These are phyloP conservation scores for Quaeritorhiza haematococci DNA, from an alignment of 371 early-diverging fungal genomes.

Conservation along the genomic window DNA sequence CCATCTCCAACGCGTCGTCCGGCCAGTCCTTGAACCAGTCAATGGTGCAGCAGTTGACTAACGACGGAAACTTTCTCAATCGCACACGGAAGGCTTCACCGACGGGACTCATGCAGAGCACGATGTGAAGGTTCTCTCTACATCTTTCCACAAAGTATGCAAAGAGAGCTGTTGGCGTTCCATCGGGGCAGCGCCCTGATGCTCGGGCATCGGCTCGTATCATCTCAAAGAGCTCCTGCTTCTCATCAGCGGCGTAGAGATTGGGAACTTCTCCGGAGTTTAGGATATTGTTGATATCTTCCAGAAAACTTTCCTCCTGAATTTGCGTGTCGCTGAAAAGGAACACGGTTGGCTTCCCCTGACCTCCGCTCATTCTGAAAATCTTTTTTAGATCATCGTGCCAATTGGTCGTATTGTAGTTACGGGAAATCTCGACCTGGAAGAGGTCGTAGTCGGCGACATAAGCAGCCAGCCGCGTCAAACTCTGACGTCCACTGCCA, in stretches of 20 bases:
- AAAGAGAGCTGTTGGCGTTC: conserved; percentile 37
- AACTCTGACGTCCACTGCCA: conserved; percentile 46
- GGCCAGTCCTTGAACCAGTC: conserved; percentile 56
- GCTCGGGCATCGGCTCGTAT: conserved; percentile 31
- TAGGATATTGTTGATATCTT: conserved; percentile 49
- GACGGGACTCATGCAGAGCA: conserved; percentile 47
- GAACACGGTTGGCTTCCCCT: conserved; percentile 40
- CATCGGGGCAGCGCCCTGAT: conserved; percentile 19
- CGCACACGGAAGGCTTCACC: conserved; percentile 49
- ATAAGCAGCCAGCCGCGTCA: conserved; percentile 45
- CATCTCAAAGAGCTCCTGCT: conserved; percentile 45
- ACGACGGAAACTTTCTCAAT: conserved; percentile 44
- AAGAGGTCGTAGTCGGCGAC: conserved; percentile 47
- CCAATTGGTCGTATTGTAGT: conserved; percentile 43
- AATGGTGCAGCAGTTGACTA: conserved; percentile 52
- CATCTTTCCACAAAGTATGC: conserved; percentile 43
- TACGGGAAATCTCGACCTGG: conserved; percentile 47
- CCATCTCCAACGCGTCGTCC: conserved; percentile 47
- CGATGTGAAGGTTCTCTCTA: conserved; percentile 47
- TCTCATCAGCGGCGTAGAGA: conserved; percentile 45
- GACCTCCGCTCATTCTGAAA: conserved; percentile 35
- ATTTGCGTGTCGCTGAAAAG: conserved; percentile 51
- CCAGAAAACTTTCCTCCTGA: conserved; percentile 48
- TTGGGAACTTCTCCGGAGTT: conserved; percentile 52
- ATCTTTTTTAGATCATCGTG: conserved; percentile 52